Base-by-base conservation (phyloP, 148 eudicot genomes). In the Suaeda aralocaspica region DNA sequence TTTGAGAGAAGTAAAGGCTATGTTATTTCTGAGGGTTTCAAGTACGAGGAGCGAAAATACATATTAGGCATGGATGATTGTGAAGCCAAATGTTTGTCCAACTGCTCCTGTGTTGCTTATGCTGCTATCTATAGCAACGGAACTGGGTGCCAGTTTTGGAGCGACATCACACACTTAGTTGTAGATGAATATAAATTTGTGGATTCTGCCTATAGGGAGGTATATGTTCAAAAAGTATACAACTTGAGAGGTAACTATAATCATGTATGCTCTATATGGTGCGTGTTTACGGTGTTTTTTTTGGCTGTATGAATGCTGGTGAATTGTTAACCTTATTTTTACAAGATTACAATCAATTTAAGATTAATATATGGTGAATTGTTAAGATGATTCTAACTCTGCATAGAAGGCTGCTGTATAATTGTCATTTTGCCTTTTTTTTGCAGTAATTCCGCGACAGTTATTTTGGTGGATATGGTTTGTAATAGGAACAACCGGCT, bases 101-200 rank as follows among this genome's bases (percentile, higher is more conserved):
- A 74, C 26, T 83, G 86, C 53, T 68, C 81, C 41, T 83, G 86
- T 72, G 75, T 74, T 42, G 81, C 83, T 46, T 80, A 60, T 66
- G 86, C 83, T 56, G 68, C 76, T 18, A 25, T 69, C 22, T 65
- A 72, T 50, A 25, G 49, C 7, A 79, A 77, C 50, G 79, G 73
- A 36, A 83, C 81, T 1, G 86, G 83, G 5, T 83, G 86, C 61
- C 59, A 80, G 60, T 29, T 83, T 48, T 83, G 82, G 81, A 50
- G 59, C 22, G 60, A 72, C 50, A 25, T 29, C 30, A 55, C 77
- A 18, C 33, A 46, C 2, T 44, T 76, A 22, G 36, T 34, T 14
- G 59, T 48, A 42, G 50, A 39, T 29, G 70, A 61, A n/a, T 8
- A 42, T 19, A 1, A 21, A 8, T 55, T 26, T 26, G 4, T 25